Evolutionary conservation across 225 moss, liverwort and hornwort species (phyloP).

Genomic region (Marchantia paleacea): DNA sequence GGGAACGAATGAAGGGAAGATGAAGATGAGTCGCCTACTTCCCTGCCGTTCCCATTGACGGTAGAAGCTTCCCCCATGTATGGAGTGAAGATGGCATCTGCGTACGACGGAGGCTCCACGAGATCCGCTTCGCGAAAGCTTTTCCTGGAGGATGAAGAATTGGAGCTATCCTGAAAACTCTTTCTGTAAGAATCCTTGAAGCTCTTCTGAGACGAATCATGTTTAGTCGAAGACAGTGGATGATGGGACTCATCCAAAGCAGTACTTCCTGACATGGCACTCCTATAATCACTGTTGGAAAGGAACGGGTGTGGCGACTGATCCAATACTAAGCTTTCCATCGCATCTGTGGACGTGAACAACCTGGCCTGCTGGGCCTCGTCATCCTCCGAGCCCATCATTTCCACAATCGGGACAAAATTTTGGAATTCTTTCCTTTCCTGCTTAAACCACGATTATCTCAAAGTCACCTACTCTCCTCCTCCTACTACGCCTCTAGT

Average conservation of each 20-base stretch:
- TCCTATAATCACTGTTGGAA: constrained; percentile 87
- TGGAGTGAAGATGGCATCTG: constrained; percentile 96
- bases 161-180: constrained; percentile 63
- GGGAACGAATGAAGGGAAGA: constrained; percentile 61
- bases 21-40: constrained; percentile 55
- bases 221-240: constrained; percentile 57
- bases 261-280: constrained; percentile 81
- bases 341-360: constrained; percentile 78
- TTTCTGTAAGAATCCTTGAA: constrained; percentile 71
- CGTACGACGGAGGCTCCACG: constrained; percentile 97
- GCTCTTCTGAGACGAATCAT: constrained; percentile 51
- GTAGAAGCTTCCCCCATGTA: constrained; percentile 68
- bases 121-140: constrained; percentile 69
- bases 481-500: background rate
- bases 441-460: background rate
- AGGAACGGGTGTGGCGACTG: constrained; percentile 81
- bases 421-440: background rate
- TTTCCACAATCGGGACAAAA: constrained; percentile 27
- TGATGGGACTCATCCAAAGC: constrained; percentile 66
- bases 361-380: constrained; percentile 83
- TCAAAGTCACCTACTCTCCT: constrained; percentile 1
- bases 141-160: constrained; percentile 43
- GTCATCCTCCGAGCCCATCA: constrained; percentile 95
- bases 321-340: constrained; percentile 91
- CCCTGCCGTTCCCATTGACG: constrained; percentile 58